Evolutionary conservation across 2,329 filamentous ascomycete species (phyloP).

Genomic region (Gaeumannomyces tritici): DNA sequence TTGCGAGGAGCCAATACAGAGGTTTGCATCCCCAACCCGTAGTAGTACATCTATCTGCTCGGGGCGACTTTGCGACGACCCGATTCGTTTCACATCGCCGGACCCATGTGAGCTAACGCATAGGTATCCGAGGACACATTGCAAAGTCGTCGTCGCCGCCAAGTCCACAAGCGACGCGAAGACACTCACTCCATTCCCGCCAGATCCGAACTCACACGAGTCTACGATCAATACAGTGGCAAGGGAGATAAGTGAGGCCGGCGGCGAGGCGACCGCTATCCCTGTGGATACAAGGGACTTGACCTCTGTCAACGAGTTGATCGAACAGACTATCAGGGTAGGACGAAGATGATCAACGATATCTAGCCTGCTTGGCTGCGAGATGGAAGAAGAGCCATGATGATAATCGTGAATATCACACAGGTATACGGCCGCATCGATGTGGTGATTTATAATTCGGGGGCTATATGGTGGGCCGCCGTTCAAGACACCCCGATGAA

Average conservation of each 20-base stretch:
- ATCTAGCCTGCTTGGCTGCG: not conserved
- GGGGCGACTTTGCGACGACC: not conserved
- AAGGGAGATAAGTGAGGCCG: conserved; percentile 58
- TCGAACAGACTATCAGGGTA: conserved; percentile 44
- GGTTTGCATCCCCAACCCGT: not conserved
- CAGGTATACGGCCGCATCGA: conserved; percentile 55
- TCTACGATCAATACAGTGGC: conserved; percentile 77
- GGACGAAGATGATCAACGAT: not conserved
- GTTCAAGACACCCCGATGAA: conserved; percentile 64
- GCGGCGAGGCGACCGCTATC: conserved; percentile 55
- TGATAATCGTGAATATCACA: not conserved
- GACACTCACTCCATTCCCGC: conserved; percentile 51
- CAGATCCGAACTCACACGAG: conserved; percentile 62
- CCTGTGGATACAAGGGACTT: conserved; percentile 60
- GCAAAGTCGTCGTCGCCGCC: conserved; percentile 63
- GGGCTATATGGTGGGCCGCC: conserved; percentile 77
- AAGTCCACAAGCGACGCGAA: conserved; percentile 61
- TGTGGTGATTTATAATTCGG: conserved; percentile 72
- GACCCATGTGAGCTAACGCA: not conserved
- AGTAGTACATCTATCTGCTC: not conserved
- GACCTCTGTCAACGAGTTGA: conserved; percentile 49
- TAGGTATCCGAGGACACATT: not conserved
- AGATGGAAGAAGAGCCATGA: not conserved
- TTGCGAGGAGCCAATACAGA: conserved; percentile 4
- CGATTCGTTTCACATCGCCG: not conserved